Conservation (phyloP, 179 eudicot genomes). For the Spinacia oleracea region DNA sequence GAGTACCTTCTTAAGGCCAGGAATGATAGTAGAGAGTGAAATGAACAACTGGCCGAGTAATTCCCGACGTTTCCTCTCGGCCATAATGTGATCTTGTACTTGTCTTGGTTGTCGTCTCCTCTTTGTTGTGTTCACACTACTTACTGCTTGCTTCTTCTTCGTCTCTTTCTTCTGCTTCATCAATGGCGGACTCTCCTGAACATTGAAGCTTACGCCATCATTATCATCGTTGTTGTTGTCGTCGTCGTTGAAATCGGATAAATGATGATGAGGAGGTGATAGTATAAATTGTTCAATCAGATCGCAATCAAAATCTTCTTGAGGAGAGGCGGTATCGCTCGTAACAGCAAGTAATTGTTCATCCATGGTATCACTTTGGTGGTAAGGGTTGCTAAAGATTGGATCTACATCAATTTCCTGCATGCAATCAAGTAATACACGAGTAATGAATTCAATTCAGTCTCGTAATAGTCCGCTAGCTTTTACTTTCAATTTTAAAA, state of each 20-base stretch:
- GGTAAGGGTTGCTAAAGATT: too few species aligned
- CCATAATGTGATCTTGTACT: too few species aligned
- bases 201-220: neutral
- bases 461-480: too few species aligned
- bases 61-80: too few species aligned
- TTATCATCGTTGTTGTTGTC: neutral
- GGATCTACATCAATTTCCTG: too few species aligned
- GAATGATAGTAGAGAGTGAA: conserved; percentile 40
- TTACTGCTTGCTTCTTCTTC: neutral
- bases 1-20: conserved; percentile 49
- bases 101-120: conserved; percentile 2
- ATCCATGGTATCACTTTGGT: too few species aligned
- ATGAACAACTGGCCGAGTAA: conserved; percentile 34
- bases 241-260: neutral
- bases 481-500: too few species aligned
- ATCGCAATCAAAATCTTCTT: neutral
- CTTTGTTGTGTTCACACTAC: neutral
- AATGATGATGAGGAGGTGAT: neutral
- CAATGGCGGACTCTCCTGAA: neutral
- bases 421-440: too few species aligned
- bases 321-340: neutral
- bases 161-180: too few species aligned
- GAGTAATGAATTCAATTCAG: too few species aligned
- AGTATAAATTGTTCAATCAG: neutral
- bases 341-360: too few species aligned